Base-by-base conservation (phyloP, 768 basidiomycete species). In the Suillus occidentalis region DNA sequence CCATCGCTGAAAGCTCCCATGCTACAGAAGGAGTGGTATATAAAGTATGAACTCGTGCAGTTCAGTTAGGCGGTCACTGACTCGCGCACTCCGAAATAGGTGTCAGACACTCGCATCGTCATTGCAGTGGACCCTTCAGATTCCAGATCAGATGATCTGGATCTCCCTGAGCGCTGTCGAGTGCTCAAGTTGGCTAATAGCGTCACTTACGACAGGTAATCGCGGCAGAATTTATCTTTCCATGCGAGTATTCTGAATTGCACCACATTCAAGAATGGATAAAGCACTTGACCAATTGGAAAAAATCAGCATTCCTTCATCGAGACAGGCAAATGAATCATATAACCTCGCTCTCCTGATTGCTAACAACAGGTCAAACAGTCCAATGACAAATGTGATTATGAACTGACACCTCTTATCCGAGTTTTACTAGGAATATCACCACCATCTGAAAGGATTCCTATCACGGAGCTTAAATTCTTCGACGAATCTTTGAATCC, bases 101-200 rank as follows among this genome's bases (percentile, higher is more conserved):
- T 95, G 4, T 89, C 92, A 5, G 91, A 92, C 66, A 89, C 89
- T 0, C 85, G 87, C 62, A 90, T 97, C 57, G 86, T 94, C 13
- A 82, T 98, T 45, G 93, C 95, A 6, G 78, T 94, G 20, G 89
- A 92, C 71, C 75, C 84, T 14, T 82, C 85, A 18, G 89, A 90
- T 59, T 79, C 83, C 2, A 79, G 77, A 39, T 81, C 82, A 58
- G 84, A 87, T 53, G 90, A 92, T 58, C 78, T 92, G 14, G 91
- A 94, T 70, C 74, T 97, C 0, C 93, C 95, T 7, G 94, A 96
- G 70, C 83, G 91, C 59, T 93, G 94, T 76, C 83, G 92, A 20
- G 78, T 95, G 60, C 74, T 98, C 60, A 98, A 98, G 72, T 82
- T 97, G 2, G 95, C 95, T 14, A 98, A 98, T 70, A 94, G 89